phyloP scores from a whole-genome alignment of 2,329 filamentous ascomycete genomes.

The Phaeosphaeria sp. region DNA sequence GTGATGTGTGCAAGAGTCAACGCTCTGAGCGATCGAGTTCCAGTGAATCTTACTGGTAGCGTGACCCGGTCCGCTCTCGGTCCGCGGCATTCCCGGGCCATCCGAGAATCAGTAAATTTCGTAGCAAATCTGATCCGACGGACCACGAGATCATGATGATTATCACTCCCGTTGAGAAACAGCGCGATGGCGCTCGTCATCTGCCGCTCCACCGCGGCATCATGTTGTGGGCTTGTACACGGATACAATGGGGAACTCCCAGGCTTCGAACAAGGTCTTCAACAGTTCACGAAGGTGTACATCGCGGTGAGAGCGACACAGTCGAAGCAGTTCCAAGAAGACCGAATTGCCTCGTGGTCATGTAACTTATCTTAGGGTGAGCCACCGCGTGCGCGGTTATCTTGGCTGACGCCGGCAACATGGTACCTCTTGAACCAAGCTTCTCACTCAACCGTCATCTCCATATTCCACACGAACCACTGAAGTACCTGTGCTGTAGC shows the following conservation, averaged over 20 bases:
- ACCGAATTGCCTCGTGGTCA: not conserved
- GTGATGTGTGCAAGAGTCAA: not conserved
- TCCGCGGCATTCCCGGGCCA: not conserved
- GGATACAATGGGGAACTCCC: not conserved
- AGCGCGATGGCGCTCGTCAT: not conserved
- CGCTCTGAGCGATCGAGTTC: not conserved
- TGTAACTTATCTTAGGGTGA: too few relatives aligned
- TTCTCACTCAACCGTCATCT: slow-evolving; percentile 5
- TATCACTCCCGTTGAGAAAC: not conserved
- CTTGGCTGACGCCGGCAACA: slow-evolving; percentile 1
- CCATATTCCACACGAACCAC: not conserved
- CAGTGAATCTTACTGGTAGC: not conserved
- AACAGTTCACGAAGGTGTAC: not conserved
- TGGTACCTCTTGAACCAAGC: slow-evolving; percentile 10
- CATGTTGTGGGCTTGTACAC: not conserved
- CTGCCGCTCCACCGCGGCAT: not conserved
- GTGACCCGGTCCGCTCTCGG: not conserved
- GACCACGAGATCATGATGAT: not conserved
- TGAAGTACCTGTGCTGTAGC: not conserved
- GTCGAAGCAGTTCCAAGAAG: not conserved
- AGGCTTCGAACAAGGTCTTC: not conserved
- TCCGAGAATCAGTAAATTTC: not conserved
- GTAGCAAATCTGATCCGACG: not conserved
- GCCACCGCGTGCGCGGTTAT: not conserved
- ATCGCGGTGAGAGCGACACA: not conserved